Conservation (phyloP, 495 filamentous ascomycete species). For the Aspergillus indologenus region DNA sequence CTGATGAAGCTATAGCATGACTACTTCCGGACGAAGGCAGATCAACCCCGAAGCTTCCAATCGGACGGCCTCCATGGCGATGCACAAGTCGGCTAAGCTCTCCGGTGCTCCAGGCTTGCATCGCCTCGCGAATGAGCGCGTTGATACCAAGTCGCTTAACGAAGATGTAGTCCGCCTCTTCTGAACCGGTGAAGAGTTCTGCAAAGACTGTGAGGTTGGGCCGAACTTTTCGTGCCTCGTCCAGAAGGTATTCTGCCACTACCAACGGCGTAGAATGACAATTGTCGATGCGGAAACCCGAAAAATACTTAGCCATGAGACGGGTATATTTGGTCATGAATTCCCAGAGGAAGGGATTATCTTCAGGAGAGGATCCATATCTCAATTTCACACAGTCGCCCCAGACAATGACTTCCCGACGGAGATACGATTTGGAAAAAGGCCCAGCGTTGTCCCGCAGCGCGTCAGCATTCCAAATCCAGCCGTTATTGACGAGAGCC, state of each 20-base stretch:
- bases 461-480: conserved; percentile 97
- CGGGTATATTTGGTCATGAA: conserved; percentile 91
- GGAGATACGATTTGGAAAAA: conserved; percentile 81
- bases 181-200: conserved; percentile 94
- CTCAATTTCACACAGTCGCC: conserved; percentile 97
- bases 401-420: conserved; percentile 96
- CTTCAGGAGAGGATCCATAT: conserved; percentile 76
- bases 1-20: conserved; percentile 38
- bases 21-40: conserved; percentile 41
- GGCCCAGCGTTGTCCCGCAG: conserved; percentile 92
- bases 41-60: conserved; percentile 93
- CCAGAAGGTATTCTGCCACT: conserved; percentile 90
- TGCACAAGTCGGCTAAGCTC: conserved; percentile 92
- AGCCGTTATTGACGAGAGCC: conserved; percentile 92
- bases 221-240: conserved; percentile 82
- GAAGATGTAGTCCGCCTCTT: conserved; percentile 93
- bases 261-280: conserved; percentile 94
- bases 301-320: conserved; percentile 93
- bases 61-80: conserved; percentile 88
- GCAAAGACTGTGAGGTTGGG: conserved; percentile 90
- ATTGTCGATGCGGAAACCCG: conserved; percentile 96
- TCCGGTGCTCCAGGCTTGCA: conserved; percentile 95
- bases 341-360: conserved; percentile 93
- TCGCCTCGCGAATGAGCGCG: conserved; percentile 89
- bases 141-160: conserved; percentile 88